These are phyloP conservation scores for Phlebiopsis flavidoalba DNA, from an alignment of 768 basidiomycete species.

Conservation along the genomic window DNA sequence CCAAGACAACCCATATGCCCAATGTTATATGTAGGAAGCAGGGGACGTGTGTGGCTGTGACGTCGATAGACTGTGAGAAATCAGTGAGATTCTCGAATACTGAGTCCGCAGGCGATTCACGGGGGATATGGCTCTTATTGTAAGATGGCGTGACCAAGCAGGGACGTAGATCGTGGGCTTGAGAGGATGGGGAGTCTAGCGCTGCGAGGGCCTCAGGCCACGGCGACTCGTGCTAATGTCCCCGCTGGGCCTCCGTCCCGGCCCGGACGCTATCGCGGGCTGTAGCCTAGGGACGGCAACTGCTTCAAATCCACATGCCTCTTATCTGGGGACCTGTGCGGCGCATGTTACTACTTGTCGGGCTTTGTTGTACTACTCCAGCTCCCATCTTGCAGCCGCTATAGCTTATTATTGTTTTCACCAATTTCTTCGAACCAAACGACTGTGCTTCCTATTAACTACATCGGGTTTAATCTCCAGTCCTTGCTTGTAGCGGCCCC, in stretches of 20 bases:
- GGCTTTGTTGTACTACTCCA: background rate
- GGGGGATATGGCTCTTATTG: too few species aligned
- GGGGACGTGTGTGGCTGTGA: background rate
- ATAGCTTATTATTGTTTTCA: background rate
- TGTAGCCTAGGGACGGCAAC: background rate
- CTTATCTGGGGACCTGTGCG: background rate
- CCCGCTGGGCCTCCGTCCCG: background rate
- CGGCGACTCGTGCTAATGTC: background rate
- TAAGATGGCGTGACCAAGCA: too few species aligned
- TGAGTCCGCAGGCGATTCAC: too few species aligned
- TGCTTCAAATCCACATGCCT: background rate
- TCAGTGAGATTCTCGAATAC: background rate
- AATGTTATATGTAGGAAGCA: background rate
- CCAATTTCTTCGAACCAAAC: background rate
- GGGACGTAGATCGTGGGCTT: too few species aligned
- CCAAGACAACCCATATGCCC: conserved; percentile 75
- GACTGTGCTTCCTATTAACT: background rate
- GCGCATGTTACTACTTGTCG: background rate
- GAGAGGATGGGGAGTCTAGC: too few species aligned
- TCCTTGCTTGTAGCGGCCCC: background rate
- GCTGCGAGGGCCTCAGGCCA: too few species aligned
- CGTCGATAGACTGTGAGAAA: conserved; percentile 5
- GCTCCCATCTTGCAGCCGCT: background rate
- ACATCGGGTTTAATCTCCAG: background rate
- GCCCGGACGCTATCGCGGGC: background rate